Evolutionary conservation across 345 rosid species (phyloP), one percentile per base, ranked within the genome.

Genomic region (Erysimum cheiranthoides): DNA sequence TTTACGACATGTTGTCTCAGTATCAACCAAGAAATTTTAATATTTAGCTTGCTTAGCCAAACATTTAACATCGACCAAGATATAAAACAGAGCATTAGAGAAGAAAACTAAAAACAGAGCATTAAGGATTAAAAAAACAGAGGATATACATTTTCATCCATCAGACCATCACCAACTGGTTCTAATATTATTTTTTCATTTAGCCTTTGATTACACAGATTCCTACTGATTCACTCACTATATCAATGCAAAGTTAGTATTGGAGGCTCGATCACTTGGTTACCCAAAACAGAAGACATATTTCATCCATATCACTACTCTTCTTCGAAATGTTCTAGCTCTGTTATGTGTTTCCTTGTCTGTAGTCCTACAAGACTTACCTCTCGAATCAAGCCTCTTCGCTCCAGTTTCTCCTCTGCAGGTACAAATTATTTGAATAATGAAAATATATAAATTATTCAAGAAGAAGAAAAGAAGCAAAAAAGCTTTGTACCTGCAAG

Each of bases 241-340:
- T 54, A 10, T 2, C 28, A 6, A 13, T 12, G 9, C n/a, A 3
- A 14, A 51, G 3, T 51, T 51, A 51, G 17, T 51, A 25, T 27
- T 10, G 17, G 13, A 50, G 56, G 31, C 31, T 21, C 13, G 10
- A 21, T 50, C 14, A 50, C 56, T 13, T 21, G 12, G 12, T 50
- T 21, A 18, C 13, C 30, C 2, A 16, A 50, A 18, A 53, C 2
- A 28, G 17, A 30, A 56, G 61, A 56, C 21, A 53, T 0, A 5
- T 53, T 53, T 14, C 21, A 56, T 56, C 61, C 38, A 30, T 31
- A 16, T 31, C 18, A 31, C 61, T 30, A 31, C 11, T 56, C 61
- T 14, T 30, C 60, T 30, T 54, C 17, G 60, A 54, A 5, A 13
- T 50, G 56, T 56, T 56, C 12, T 14, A 56, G 38, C 61, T 56